A percentile compares a stretch with the other conserved stretches of the same genome.
Conservation (phyloP, 2,329 filamentous ascomycete genomes). For the Macroventuria anomochaeta region DNA sequence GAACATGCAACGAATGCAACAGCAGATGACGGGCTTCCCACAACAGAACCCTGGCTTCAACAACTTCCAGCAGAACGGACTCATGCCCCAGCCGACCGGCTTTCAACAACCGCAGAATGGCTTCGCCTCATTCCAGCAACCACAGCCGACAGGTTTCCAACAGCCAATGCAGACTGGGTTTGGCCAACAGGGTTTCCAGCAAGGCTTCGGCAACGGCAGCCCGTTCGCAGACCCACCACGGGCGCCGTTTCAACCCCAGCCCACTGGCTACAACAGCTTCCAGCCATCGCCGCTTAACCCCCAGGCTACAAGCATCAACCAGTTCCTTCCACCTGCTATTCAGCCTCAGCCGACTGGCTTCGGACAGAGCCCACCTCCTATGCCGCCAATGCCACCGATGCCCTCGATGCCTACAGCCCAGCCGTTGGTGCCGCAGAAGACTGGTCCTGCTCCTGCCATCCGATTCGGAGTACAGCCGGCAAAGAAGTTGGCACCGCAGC, state of each 20-base stretch:
- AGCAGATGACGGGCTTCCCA: conserved; percentile 50
- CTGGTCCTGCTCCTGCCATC: conserved; percentile 84
- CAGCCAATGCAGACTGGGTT: conserved; percentile 57
- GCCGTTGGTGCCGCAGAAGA: conserved; percentile 77
- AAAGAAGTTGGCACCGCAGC: conserved; percentile 82
- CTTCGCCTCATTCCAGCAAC: conserved; percentile 52
- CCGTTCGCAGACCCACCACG: conserved; percentile 63
- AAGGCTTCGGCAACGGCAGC: conserved; percentile 56
- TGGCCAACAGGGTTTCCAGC: conserved; percentile 37
- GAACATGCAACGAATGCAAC: conserved; percentile 46
- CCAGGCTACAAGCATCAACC: conserved; percentile 63
- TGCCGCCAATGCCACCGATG: conserved; percentile 63
- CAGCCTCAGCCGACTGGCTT: conserved; percentile 63
- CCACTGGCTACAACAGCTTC: conserved; percentile 49
- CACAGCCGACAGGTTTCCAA: conserved; percentile 52
- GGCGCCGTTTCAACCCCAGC: conserved; percentile 51
- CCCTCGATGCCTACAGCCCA: conserved; percentile 51
- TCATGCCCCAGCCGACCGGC: conserved; percentile 50
- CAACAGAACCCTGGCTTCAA: conserved; percentile 43
- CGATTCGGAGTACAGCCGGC: conserved; percentile 80
- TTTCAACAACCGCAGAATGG: conserved; percentile 56
- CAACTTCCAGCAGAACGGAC: conserved; percentile 43
- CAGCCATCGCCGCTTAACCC: conserved; percentile 52
- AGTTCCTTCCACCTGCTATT: conserved; percentile 54
- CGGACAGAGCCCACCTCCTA: conserved; percentile 61